Conservation (phyloP, 164 flowering plant species). For the Vitis cinerea region DNA sequence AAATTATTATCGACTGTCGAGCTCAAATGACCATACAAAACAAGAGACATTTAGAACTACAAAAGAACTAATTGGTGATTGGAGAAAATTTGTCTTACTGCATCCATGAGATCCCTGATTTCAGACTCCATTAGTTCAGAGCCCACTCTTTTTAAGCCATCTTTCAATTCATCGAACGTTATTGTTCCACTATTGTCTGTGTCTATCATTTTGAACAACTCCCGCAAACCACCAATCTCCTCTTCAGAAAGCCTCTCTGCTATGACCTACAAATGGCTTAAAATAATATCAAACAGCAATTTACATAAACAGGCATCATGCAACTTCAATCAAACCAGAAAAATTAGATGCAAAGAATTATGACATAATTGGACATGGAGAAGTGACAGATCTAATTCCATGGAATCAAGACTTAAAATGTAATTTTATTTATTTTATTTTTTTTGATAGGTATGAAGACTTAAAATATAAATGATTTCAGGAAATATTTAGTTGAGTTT, state of each 20-base stretch:
- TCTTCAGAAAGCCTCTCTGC: conserved; percentile 50
- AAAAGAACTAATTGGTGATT: neutral
- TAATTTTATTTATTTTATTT: too few relatives aligned
- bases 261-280: conserved; percentile 30
- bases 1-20: neutral
- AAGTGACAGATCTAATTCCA: too few relatives aligned
- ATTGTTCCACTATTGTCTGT: conserved; percentile 48
- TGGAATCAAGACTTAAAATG: too few relatives aligned
- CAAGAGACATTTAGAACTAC: neutral
- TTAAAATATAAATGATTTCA: too few relatives aligned
- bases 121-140: conserved; percentile 51
- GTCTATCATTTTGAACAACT: conserved; percentile 49
- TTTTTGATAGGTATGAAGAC: too few relatives aligned
- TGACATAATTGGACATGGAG: too few relatives aligned
- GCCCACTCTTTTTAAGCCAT: conserved; percentile 36
- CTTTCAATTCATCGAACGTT: conserved; percentile 47
- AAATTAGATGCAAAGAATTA: too few relatives aligned
- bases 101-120: conserved; percentile 45
- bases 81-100: conserved; percentile 23
- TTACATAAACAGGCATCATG: neutral
- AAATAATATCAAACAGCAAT: neutral
- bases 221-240: conserved; percentile 49
- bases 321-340: too few relatives aligned
- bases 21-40: neutral
- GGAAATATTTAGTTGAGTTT: too few relatives aligned